These are phyloP conservation scores for Chrysoporthe cubensis DNA, from an alignment of 2,329 filamentous ascomycete species.

Conservation along the genomic window DNA sequence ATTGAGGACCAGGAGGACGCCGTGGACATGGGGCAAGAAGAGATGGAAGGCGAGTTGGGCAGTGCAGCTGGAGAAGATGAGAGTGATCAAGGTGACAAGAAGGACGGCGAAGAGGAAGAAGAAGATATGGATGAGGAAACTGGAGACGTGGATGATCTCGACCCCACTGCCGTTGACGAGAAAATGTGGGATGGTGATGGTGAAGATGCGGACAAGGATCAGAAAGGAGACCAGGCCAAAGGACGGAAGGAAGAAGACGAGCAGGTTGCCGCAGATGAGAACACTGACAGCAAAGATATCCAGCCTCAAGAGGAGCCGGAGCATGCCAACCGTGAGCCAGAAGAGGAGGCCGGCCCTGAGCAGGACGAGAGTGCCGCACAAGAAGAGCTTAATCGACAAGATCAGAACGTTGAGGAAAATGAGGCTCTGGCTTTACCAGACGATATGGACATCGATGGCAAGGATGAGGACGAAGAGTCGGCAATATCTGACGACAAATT, in stretches of 20 bases:
- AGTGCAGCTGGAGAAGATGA: slow-evolving; percentile 65
- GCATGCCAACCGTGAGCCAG: slow-evolving; percentile 44
- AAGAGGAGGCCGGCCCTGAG: slow-evolving; percentile 55
- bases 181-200: slow-evolving; percentile 96
- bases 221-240: slow-evolving; percentile 73
- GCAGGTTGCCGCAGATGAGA: slow-evolving; percentile 61
- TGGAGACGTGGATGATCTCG: slow-evolving; percentile 88
- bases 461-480: slow-evolving; percentile 31
- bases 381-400: slow-evolving; percentile 62
- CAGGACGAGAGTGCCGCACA: slow-evolving; percentile 60
- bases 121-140: slow-evolving; percentile 88
- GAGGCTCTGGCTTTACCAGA: slow-evolving; percentile 35
- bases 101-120: slow-evolving; percentile 66
- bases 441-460: slow-evolving; percentile 39
- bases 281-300: slow-evolving; percentile 49
- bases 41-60: slow-evolving; percentile 84
- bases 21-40: slow-evolving; percentile 90
- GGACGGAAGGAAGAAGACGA: slow-evolving; percentile 69
- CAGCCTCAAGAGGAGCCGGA: slow-evolving; percentile 49
- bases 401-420: slow-evolving; percentile 52
- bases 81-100: slow-evolving; percentile 63
- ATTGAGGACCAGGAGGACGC: slow-evolving; percentile 83
- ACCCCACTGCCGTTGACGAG: slow-evolving; percentile 89
- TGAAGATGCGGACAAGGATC: slow-evolving; percentile 81
- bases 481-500: slow-evolving; percentile 33